A percentile compares a stretch with the other conserved stretches of the same genome.
phyloP scores from a whole-genome alignment of 169 alveolate genomes.

The Plasmodium blacklocki region DNA sequence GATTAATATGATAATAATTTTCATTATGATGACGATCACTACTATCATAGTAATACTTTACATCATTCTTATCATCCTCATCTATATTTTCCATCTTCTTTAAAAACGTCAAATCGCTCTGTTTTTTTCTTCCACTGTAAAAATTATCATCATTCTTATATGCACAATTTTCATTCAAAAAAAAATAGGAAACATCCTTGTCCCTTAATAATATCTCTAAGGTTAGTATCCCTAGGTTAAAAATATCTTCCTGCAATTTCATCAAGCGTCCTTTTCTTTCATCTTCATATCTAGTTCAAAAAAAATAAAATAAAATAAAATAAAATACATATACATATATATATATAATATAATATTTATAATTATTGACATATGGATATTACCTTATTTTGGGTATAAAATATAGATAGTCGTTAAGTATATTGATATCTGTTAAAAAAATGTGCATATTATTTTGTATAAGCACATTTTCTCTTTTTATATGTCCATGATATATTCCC shows the following conservation, averaged over 20 bases:
- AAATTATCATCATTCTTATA: conserved; percentile 21
- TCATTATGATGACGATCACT: too few relatives aligned
- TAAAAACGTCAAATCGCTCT: conserved; percentile 4
- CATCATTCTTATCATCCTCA: not conserved
- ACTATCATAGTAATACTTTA: too few relatives aligned
- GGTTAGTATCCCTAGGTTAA: conserved; percentile 41
- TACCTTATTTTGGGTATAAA: conserved; percentile 52
- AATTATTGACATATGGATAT: not conserved
- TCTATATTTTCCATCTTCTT: conserved; percentile 6
- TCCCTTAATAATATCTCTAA: conserved; percentile 35
- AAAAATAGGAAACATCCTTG: conserved; percentile 26
- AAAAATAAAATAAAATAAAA: not conserved
- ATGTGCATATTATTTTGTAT: conserved; percentile 66
- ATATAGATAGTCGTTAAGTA: conserved; percentile 40
- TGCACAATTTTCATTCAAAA: conserved; percentile 16
- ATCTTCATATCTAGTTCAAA: conserved; percentile 9
- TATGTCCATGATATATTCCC: conserved; percentile 79
- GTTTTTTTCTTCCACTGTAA: conserved; percentile 21
- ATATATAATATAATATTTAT: not conserved
- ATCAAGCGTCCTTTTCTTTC: conserved; percentile 14
- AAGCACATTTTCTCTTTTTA: conserved; percentile 78
- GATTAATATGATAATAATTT: too few relatives aligned
- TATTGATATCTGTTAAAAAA: conserved; percentile 77
- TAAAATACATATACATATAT: not conserved
- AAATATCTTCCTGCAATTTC: conserved; percentile 38